Evolutionary conservation across 306 rosid genomes (phyloP), one percentile per base, ranked within the genome.

Genomic region (Lathyrus tuberosus): DNA sequence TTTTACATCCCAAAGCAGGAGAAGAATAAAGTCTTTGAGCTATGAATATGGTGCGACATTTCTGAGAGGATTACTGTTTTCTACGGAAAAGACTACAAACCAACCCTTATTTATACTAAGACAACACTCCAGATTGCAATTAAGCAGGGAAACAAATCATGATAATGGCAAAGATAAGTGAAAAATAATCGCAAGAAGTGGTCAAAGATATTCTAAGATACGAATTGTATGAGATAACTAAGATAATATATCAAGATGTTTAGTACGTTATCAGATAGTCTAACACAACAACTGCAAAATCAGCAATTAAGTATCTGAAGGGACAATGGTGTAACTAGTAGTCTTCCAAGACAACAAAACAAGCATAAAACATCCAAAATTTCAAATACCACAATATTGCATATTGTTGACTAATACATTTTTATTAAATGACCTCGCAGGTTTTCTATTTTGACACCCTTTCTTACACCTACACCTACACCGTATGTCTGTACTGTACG

Each of bases 341-440:
- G 30, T 57, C 37, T 37, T 73, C 44, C 49, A 40, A 67, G 58
- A 30, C 16, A 72, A 35, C 70, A 24, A 24, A 24, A 24, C 28
- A 24, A 3, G 8, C 2, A 11, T 11, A 14, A 52, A 69, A 60
- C 56, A 59, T 67, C 56, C 60, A 24, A 24, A 24, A 24, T 24
- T 24, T 3, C 28, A 62, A 70, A n/a, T 57, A 57, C 64, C 57
- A 44, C 47, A 40, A 17, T 40, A 72, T 40, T 72, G 2, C 52
- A 17, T 38, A 51, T 41, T 20, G 17, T 41, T 24, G 20, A 10
- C 69, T 47, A 47, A 40, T 4, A 46, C 41, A 75, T 10, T 64
- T 44, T 54, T 42, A 63, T 66, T 24, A 18, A 20, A 67, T 24
- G 18, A 28, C 26, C 43, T 40, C 26, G 42, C 40, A 59, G 14